Base-by-base conservation (phyloP, 371 early-diverging fungal genomes). In the Mucor saturninus region DNA sequence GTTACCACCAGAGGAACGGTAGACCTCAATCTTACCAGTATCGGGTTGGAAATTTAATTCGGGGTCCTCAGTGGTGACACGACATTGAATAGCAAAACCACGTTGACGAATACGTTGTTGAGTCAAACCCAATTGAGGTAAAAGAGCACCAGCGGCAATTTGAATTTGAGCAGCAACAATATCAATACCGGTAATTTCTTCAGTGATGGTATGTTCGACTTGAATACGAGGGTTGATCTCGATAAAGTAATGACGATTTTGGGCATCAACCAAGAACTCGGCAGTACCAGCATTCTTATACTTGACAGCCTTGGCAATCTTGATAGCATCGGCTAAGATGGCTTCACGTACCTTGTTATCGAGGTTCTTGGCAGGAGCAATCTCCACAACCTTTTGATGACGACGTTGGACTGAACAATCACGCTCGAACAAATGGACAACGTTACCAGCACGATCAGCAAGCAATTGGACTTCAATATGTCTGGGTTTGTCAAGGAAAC, bases 401-500 rank as follows among this genome's bases (percentile, higher is more conserved):
- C 98, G 90, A 67, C 99, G 89, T 83, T 99, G 98, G 37, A 98
- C 93, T 1, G 97, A 96, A 76, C 99, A 99, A 82, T 99, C 99
- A 68, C 99, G 89, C 74, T 95, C 97, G 72, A 84, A 95, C 54
- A 96, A 75, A 68, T 95, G 95, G 42, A 96, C 84, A 10, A 94
- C 91, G 72, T 93, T 94, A 51, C 95, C 98, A 14, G 85, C 80
- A 48, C 85, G 85, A 76, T 98, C 99, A 49, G 93, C 97, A 54
- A 96, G 79, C 4, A 96, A 67, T 80, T 96, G 96, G n/a, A 98
- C 94, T 83, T 99, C 99, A 64, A 99, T 95, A 76, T 99, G 99
- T 66, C 94, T 85, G 29, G 98, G 96, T 59, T 86, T 85, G 68
- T 95, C 93, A 37, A 98, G 76, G 74, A 96, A 93, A 39, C 97